Base-by-base conservation (phyloP, 495 filamentous ascomycete genomes). In the Trichoderma reesei region DNA sequence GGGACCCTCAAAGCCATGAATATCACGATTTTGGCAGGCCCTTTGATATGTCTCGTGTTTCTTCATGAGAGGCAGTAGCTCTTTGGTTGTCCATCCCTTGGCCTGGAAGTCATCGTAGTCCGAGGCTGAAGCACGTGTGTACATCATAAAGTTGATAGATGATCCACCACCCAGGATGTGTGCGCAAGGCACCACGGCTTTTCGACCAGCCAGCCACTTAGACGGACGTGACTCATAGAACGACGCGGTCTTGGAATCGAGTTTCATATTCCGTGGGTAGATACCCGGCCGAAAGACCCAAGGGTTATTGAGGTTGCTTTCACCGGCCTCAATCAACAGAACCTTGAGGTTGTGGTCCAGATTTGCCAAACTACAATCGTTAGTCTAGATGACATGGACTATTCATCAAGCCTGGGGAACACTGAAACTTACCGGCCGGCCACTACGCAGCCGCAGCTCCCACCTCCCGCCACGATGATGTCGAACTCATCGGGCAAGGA, bases 61-160 rank as follows among this genome's bases (percentile, higher is more conserved):
- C 74, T 79, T 88, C 88, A 92, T 92, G 14, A 93, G 78, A 1
- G 90, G 89, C 36, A 93, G 72, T 13, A 92, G 78, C 65, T 92
- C 88, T 68, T 92, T 83, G 10, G 89, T 90, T 6, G 81, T 85
- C 90, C 89, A 93, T 18, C 90, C 89, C 66, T 91, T 85, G 26
- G 88, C 83, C 65, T 90, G 85, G 71, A 90, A 94, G 72, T 92
- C 89, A 71, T 94, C 90, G 65, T 91, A 92, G 72, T 92, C 90
- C 0, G 86, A 89, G 14, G 87, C 88, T 4, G 85, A 88, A n/a
- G 89, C 89, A 62, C 89, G 79, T 46, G 89, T 92, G 77, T 92
- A 93, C 89, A 91, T 93, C 85, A 92, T 87, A 70, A 91, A 91
- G 71, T 93, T 92, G 77, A 92, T 90, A 11, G 85, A 88, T 10